A percentile compares a stretch with the other conserved stretches of the same genome.
Conservation (phyloP, 768 basidiomycete species). For the Xanthoconium stramineum region DNA sequence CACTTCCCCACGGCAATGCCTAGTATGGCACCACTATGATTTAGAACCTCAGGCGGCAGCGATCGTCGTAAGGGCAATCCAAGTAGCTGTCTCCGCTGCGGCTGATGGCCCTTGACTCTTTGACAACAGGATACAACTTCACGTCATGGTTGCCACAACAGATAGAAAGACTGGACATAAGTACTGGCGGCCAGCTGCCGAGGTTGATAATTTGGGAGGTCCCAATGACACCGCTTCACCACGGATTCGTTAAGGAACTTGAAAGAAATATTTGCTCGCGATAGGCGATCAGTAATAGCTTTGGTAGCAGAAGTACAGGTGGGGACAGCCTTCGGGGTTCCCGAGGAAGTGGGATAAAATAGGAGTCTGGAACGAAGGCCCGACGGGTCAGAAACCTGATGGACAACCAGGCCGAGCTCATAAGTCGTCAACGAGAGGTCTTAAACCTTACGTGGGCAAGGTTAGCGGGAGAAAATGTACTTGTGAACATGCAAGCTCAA, state of each 20-base stretch:
- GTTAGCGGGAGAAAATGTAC: not conserved
- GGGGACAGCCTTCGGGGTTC: not conserved
- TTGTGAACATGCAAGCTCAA: not conserved
- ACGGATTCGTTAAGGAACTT: not conserved
- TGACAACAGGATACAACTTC: not conserved
- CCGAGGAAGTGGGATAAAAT: not conserved
- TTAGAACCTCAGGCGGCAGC: not conserved
- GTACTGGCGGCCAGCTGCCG: not conserved
- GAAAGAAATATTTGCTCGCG: not conserved
- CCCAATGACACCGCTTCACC: conserved; percentile 11
- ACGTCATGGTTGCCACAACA: not conserved
- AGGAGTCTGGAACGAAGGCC: not conserved
- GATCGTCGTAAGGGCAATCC: not conserved
- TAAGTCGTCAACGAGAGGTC: not conserved
- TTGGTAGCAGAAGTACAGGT: not conserved
- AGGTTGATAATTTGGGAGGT: not conserved
- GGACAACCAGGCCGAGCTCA: not conserved
- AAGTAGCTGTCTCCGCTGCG: not conserved
- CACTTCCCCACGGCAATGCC: not conserved
- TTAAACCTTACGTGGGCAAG: not conserved
- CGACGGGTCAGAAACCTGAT: not conserved
- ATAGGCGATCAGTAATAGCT: not conserved
- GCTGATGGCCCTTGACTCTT: not conserved
- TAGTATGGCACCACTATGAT: not conserved
- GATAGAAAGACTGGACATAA: not conserved